These are phyloP conservation scores for Aegilops speltoides DNA, from an alignment of 176 grass and related monocot genomes.

Conservation along the genomic window DNA sequence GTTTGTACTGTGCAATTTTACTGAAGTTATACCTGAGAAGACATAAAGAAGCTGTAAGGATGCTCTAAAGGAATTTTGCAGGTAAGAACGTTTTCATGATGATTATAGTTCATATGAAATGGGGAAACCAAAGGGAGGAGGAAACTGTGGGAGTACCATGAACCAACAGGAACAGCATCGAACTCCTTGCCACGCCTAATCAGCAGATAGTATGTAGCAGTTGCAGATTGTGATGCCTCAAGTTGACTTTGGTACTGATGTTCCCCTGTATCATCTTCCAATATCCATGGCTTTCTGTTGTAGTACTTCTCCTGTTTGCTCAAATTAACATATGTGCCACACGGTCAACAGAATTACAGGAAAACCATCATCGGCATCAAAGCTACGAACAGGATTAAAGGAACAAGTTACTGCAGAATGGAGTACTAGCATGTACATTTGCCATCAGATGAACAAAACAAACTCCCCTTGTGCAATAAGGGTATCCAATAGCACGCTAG, in stretches of 20 bases:
- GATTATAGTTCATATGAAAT: conserved; percentile 15
- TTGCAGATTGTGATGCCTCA: conserved; percentile 61
- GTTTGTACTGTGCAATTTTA: conserved; percentile 84
- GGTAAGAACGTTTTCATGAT: neutral
- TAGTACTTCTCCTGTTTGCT: conserved; percentile 60
- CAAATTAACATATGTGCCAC: conserved; percentile 5
- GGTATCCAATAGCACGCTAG: neutral
- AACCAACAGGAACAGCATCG: conserved; percentile 63
- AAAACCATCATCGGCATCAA: neutral
- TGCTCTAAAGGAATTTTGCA: neutral
- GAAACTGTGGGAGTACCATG: conserved; percentile 59
- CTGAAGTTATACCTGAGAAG: conserved; percentile 78
- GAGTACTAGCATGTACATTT: conserved; percentile 7
- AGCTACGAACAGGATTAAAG: neutral
- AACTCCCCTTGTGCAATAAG: neutral
- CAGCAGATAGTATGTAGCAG: conserved; percentile 72
- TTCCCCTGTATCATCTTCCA: conserved; percentile 80
- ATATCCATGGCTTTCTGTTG: conserved; percentile 75
- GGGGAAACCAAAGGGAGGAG: neutral
- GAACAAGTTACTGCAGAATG: conserved; percentile 18
- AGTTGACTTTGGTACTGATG: conserved; percentile 71
- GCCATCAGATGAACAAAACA: neutral
- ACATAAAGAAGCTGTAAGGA: neutral
- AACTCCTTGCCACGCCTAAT: conserved; percentile 60
- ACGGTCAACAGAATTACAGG: conserved; percentile 8